Evolutionary conservation across 106 monocot species (phyloP).

Genomic region (Platanthera zijinensis): DNA sequence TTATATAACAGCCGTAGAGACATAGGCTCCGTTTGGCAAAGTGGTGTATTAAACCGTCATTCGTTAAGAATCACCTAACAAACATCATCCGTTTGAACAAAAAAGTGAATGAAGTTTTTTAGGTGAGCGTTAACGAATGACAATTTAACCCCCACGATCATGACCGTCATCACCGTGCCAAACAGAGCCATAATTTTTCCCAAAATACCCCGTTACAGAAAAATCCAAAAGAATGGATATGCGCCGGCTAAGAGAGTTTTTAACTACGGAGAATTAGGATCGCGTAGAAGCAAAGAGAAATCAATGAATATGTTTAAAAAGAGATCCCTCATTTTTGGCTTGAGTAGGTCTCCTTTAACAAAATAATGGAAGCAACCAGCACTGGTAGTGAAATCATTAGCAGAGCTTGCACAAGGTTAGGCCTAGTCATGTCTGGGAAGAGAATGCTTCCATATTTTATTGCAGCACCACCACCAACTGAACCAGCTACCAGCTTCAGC

Average conservation of each 20-base stretch:
- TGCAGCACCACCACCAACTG: slow-evolving; percentile 41
- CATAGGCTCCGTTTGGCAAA: not conserved
- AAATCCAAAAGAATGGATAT: not conserved
- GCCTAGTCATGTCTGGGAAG: slow-evolving; percentile 69
- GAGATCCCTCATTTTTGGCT: slow-evolving; percentile 16
- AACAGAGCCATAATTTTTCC: not conserved
- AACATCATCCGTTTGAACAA: too few relatives aligned
- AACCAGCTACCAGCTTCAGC: slow-evolving; percentile 53
- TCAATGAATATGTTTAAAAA: slow-evolving; percentile 9
- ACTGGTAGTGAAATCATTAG: slow-evolving; percentile 63
- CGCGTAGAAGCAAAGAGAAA: not conserved
- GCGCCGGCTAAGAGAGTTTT: not conserved
- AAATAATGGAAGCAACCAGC: slow-evolving; percentile 42
- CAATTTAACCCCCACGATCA: too few relatives aligned
- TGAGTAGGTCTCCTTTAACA: slow-evolving; percentile 49
- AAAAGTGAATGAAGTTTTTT: too few relatives aligned
- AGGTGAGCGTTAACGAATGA: too few relatives aligned
- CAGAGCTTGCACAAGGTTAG: slow-evolving; percentile 54
- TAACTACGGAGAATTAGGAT: not conserved
- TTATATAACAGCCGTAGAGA: too few relatives aligned
- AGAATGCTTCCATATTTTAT: slow-evolving; percentile 86
- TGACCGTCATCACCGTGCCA: too few relatives aligned
- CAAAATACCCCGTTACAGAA: not conserved
- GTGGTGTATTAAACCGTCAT: not conserved
- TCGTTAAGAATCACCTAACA: not conserved